phyloP scores from a whole-genome alignment of 495 filamentous ascomycete genomes.

The Patellaria atrata region DNA sequence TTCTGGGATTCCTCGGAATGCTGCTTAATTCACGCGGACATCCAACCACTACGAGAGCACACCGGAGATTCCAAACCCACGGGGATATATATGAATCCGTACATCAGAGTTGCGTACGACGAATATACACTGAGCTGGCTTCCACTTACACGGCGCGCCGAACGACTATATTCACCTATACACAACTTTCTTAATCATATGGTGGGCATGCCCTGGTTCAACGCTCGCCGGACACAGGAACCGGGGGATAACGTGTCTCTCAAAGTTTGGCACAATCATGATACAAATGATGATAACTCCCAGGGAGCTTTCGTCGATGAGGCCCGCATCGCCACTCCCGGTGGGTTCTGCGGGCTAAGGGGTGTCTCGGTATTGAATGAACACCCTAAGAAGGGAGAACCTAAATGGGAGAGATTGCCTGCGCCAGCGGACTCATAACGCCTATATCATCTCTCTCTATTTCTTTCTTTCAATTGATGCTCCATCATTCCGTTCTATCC shows the following conservation, averaged over 20 bases:
- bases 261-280: constrained; percentile 8
- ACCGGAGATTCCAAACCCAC: constrained; percentile 10
- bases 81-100: constrained; percentile 27
- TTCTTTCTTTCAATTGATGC: too few relatives aligned
- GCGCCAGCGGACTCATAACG: too few relatives aligned
- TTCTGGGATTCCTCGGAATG: constrained; percentile 72
- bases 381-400: constrained; percentile 7
- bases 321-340: constrained; percentile 8
- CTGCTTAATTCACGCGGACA: constrained; percentile 36
- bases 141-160: constrained; percentile 19
- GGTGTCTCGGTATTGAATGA: constrained; percentile 16
- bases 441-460: too few relatives aligned
- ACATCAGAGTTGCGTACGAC: constrained; percentile 24
- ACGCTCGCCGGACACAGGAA: constrained; percentile 12
- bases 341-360: constrained; percentile 17
- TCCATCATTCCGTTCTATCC: too few relatives aligned
- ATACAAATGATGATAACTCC: too few relatives aligned
- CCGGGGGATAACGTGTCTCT: constrained; percentile 10
- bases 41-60: constrained; percentile 11
- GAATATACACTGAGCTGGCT: constrained; percentile 18
- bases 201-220: constrained; percentile 12
- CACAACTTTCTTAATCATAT: constrained; percentile 16
- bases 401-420: constrained; percentile 13
- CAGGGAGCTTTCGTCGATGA: too few relatives aligned
- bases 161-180: constrained; percentile 16